Base-by-base conservation (phyloP, 2,329 filamentous ascomycete species). In the Bipolaris cookei region DNA sequence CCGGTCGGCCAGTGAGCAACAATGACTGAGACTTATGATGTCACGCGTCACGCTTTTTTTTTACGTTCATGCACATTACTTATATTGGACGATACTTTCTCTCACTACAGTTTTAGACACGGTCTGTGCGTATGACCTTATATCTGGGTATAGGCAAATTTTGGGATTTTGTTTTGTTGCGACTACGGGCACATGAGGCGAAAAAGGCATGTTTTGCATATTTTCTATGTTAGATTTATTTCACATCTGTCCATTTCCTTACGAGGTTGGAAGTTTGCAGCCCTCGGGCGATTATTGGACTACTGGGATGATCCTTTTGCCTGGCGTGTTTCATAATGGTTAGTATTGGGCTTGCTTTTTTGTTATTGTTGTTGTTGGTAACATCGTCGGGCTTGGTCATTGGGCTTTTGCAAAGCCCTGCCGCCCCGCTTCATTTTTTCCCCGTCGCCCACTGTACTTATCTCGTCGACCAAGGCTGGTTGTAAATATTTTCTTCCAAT, bases 1-100 rank as follows among this genome's bases (percentile, higher is more conserved):
- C 78, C 79, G 6, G 73, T 80, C 38, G 77, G 74, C 37, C 64
- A 76, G 53, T 74, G 50, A 69, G 21, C 30, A 45, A 38, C 23
- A 18, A 41, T 18, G 43, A 38, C 4, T 44, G 42, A 18, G 30
- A 78, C 58, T 78, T 50, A 68, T 65, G 66, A 67, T 63, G 62
- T 70, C 50, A 69, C 59, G 61, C 54, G 41, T 58, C 42, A 57
- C 34, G 54, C 28, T 28, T 43, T 54, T 53, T 56, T 47, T 44
- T 52, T 53, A 53, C 42, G 49, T 61, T 61, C 54, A 58, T 58
- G 56, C 57, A 53, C 62, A 52, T 51, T 37, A 56, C 45, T 56
- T 56, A 37, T 21, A 53, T 51, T 45, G 7, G 7, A 34, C 42
- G 37, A 20, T 23, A 37, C 30, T 45, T 47, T 51, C 18, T 49